Evolutionary conservation across 345 rosid genomes (phyloP).

Genomic region (Ailanthus altissimus): DNA sequence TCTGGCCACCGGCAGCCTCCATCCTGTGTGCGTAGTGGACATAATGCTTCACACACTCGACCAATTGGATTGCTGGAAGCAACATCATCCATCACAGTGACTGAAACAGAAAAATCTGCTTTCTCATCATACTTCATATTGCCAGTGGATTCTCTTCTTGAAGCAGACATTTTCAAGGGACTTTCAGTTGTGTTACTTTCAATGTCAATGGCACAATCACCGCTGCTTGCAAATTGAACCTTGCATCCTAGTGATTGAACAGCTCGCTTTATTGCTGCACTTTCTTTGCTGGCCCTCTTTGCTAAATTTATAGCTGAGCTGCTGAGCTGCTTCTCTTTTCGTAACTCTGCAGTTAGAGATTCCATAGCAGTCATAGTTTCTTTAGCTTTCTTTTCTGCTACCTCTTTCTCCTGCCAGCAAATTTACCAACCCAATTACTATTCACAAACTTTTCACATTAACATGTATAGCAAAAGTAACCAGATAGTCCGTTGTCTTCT

Average conservation of each 20-base stretch:
- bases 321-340: slow-evolving; percentile 64
- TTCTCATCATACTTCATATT: slow-evolving; percentile 36
- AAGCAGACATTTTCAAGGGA: slow-evolving; percentile 34
- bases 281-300: slow-evolving; percentile 67
- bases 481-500: neutral
- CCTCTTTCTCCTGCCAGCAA: slow-evolving; percentile 70
- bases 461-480: neutral
- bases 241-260: slow-evolving; percentile 84
- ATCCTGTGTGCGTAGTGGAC: slow-evolving; percentile 66
- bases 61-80: slow-evolving; percentile 38
- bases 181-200: slow-evolving; percentile 39
- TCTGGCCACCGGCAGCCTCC: slow-evolving; percentile 94
- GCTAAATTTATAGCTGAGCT: slow-evolving; percentile 65
- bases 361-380: slow-evolving; percentile 50
- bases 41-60: slow-evolving; percentile 60
- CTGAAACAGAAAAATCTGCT: slow-evolving; percentile 68
- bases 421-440: slow-evolving; percentile 15
- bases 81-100: slow-evolving; percentile 52
- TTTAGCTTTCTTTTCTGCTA: slow-evolving; percentile 63
- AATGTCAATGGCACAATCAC: slow-evolving; percentile 61
- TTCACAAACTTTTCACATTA: neutral
- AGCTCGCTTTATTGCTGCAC: slow-evolving; percentile 67
- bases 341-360: slow-evolving; percentile 56
- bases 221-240: slow-evolving; percentile 61
- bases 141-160: slow-evolving; percentile 36